A percentile compares a stretch with the other conserved stretches of the same genome.
Evolutionary conservation across 805 yeast genomes (phyloP).

Genomic region (Wickerhamiella musiphila): DNA sequence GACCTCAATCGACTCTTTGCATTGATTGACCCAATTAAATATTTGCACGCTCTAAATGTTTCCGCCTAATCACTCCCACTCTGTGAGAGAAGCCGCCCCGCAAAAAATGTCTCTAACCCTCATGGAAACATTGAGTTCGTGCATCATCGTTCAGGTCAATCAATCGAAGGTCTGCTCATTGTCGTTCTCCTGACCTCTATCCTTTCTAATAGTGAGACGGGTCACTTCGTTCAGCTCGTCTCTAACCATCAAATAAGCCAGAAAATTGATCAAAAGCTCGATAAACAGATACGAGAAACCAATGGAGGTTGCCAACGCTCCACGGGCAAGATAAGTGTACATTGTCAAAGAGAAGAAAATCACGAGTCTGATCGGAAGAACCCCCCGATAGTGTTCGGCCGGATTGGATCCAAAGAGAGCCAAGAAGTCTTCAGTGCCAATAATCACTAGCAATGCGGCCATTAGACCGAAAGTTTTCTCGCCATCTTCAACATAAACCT

Average conservation of each 20-base stretch:
- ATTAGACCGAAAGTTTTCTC: constrained; percentile 16
- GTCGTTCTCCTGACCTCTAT: constrained; percentile 11
- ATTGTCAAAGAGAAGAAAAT: constrained; percentile 14
- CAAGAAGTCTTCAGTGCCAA: constrained; percentile 17
- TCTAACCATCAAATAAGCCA: constrained; percentile 17
- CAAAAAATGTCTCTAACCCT: too few species aligned
- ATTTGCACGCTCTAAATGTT: too few species aligned
- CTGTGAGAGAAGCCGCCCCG: too few species aligned
- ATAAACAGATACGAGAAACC: constrained; percentile 18
- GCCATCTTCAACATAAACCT: constrained; percentile 12
- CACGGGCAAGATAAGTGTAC: constrained; percentile 12
- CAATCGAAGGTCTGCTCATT: not conserved
- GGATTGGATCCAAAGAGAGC: constrained; percentile 13
- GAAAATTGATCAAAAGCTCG: constrained; percentile 20
- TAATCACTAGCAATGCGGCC: constrained; percentile 14
- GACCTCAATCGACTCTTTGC: too few species aligned
- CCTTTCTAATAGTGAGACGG: constrained; percentile 10
- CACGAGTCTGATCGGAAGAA: constrained; percentile 18
- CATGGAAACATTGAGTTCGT: too few species aligned
- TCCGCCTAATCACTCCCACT: too few species aligned
- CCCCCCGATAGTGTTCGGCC: constrained; percentile 12
- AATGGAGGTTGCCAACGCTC: constrained; percentile 17
- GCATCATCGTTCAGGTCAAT: not conserved
- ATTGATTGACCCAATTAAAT: too few species aligned
- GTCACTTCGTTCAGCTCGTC: constrained; percentile 22